Base-by-base conservation (phyloP, 306 rosid species). In the Vigna nakashimae region DNA sequence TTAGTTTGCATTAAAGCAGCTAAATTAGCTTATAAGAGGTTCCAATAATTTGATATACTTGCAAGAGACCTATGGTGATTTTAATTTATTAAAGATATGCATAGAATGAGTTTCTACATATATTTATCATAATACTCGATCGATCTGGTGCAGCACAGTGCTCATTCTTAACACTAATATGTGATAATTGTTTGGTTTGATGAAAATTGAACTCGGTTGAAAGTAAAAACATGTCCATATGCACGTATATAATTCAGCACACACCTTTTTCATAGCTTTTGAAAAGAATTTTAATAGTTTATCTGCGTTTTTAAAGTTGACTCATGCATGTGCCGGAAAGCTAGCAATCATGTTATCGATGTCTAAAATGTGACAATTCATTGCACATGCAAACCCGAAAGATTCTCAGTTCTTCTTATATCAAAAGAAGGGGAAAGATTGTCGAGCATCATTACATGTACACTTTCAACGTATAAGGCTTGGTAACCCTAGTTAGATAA, bases 241-340 rank as follows among this genome's bases (percentile, higher is more conserved):
- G 45, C 24, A 38, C 11, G 5, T 38, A 38, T 36, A 64, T 10
- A 26, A 43, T 24, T 45, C 48, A 26, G 18, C 51, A 62, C 14
- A 30, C 3, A 11, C 30, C 26, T 48, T 62, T 34, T 11, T n/a
- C 22, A 45, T 43, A 57, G 5, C 32, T 4, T 28, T 70, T 32
- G 36, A 24, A 14, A 14, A 17, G 52, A 14, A 28, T 17, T 65
- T 13, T 13, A 75, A 38, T 74, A 55, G 55, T 38, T 56, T 42
- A 42, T 43, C 43, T 40, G 14, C 1, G 57, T 20, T 36, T 64
- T 71, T 34, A 49, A 26, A 71, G 86, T 82, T 72, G 82, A 82
- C 65, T 40, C 40, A 38, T 77, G 75, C 71, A 76, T 82, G 85
- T 77, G 85, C 59, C 5, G 14, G 43, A 66, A 70, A 69, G 65